phyloP scores from a whole-genome alignment of 2,329 filamentous ascomycete genomes.

The Pseudogymnoascus sp. region DNA sequence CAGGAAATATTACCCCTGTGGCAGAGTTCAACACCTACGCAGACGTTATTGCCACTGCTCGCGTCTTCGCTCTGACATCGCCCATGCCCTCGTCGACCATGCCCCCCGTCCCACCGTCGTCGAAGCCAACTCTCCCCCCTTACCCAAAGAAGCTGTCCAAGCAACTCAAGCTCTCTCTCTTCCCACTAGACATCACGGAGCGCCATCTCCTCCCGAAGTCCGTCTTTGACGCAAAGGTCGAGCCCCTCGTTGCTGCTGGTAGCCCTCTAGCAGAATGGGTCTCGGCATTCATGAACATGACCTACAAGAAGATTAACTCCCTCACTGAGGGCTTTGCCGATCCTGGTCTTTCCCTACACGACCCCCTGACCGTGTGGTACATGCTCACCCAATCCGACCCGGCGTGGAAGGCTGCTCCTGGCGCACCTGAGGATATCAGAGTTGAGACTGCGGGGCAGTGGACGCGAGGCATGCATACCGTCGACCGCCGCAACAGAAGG shows the following conservation, averaged over 20 bases:
- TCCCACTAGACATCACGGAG: slow-evolving; percentile 71
- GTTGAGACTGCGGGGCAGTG: slow-evolving; percentile 89
- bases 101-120: slow-evolving; percentile 51
- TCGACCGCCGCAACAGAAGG: slow-evolving; percentile 60
- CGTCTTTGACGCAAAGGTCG: slow-evolving; percentile 50
- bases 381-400: slow-evolving; percentile 54
- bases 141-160: slow-evolving; percentile 59
- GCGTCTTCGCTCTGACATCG: slow-evolving; percentile 70
- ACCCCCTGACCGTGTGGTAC: slow-evolving; percentile 75
- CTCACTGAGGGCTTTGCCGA: slow-evolving; percentile 51
- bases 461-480: slow-evolving; percentile 84
- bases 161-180: slow-evolving; percentile 58
- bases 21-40: slow-evolving; percentile 96
- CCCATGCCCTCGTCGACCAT: slow-evolving; percentile 69
- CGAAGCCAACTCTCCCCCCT: slow-evolving; percentile 38
- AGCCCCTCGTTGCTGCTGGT: slow-evolving; percentile 47
- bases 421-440: slow-evolving; percentile 68
- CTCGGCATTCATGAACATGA: slow-evolving; percentile 61
- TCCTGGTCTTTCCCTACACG: slow-evolving; percentile 61
- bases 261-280: slow-evolving; percentile 71
- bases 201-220: slow-evolving; percentile 56
- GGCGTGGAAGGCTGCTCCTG: slow-evolving; percentile 47
- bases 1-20: slow-evolving; percentile 76
- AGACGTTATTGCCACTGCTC: slow-evolving; percentile 69
- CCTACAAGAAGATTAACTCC: slow-evolving; percentile 59